Conservation (phyloP, 768 basidiomycete genomes). For the Terana coerulea region DNA sequence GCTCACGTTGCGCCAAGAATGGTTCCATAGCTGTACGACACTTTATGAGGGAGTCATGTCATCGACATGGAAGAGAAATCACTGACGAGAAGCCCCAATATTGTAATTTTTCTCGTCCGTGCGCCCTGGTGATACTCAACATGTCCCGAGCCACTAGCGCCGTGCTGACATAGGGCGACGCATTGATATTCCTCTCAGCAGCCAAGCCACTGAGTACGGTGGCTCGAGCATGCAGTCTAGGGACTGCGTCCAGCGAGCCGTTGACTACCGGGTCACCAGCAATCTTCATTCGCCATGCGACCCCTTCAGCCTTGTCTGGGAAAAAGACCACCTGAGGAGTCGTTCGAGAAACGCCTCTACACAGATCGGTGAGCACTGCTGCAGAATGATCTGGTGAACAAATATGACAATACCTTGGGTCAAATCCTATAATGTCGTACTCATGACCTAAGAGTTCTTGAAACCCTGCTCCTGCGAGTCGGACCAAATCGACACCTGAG, state of each 20-base stretch:
- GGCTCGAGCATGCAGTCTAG: background rate
- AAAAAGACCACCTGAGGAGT: conserved; percentile 5
- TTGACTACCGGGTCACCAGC: background rate
- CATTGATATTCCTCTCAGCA: background rate
- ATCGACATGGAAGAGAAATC: background rate
- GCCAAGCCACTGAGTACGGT: conserved; percentile 7
- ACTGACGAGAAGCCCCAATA: conserved; percentile 28
- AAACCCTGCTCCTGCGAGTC: background rate
- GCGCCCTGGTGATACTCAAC: conserved; percentile 25
- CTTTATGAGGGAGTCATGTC: background rate
- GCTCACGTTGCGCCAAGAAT: conserved; percentile 17
- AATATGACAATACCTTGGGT: conserved; percentile 19
- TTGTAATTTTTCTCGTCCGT: conserved; percentile 27
- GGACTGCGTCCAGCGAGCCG: background rate
- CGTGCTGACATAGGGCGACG: conserved; percentile 22
- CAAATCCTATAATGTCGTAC: conserved; percentile 29
- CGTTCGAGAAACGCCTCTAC: conserved; percentile 5
- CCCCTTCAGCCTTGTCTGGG: background rate
- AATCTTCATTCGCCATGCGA: conserved; percentile 1
- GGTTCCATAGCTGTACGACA: conserved; percentile 16
- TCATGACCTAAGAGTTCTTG: conserved; percentile 24
- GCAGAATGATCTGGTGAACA: background rate
- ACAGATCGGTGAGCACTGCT: background rate
- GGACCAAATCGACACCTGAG: conserved; percentile 20
- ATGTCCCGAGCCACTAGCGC: conserved; percentile 28